phyloP scores from a whole-genome alignment of 2,329 filamentous ascomycete species.

The Fusarium chlamydosporum region DNA sequence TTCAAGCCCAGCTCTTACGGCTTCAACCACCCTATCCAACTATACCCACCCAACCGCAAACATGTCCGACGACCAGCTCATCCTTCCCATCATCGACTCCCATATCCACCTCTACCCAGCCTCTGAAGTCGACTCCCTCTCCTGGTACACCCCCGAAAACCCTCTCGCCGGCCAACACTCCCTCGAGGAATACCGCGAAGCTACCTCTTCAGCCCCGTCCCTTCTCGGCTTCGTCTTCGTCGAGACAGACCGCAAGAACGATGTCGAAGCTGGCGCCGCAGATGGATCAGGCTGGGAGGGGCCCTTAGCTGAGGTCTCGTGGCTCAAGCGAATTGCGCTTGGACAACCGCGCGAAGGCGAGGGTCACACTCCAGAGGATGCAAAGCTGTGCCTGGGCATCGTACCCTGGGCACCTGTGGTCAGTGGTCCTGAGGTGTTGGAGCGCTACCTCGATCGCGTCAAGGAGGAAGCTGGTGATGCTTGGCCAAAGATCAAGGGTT shows the following conservation, averaged over 20 bases:
- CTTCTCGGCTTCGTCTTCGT: conserved; percentile 83
- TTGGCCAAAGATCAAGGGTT: conserved; percentile 80
- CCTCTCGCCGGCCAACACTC: conserved; percentile 76
- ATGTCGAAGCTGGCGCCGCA: conserved; percentile 62
- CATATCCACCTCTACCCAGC: conserved; percentile 91
- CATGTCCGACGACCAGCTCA: conserved; percentile 58
- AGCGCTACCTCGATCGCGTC: conserved; percentile 74
- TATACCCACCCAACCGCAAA: conserved; percentile 27
- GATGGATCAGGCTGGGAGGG: conserved; percentile 73
- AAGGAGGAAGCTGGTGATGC: conserved; percentile 72
- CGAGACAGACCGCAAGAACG: conserved; percentile 82
- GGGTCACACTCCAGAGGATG: conserved; percentile 64
- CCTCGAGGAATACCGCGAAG: conserved; percentile 71
- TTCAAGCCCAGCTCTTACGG: conserved; percentile 5
- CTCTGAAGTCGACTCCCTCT: conserved; percentile 74
- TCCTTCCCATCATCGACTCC: conserved; percentile 81
- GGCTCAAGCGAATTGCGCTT: conserved; percentile 75
- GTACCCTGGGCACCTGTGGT: conserved; percentile 90
- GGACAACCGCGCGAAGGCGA: conserved; percentile 70
- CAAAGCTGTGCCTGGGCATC: conserved; percentile 74
- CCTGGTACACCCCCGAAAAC: conserved; percentile 75
- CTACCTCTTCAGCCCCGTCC: conserved; percentile 58
- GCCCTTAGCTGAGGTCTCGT: conserved; percentile 80
- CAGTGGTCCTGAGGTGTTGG: conserved; percentile 71
- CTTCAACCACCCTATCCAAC: not conserved